Evolutionary conservation across 768 basidiomycete species (phyloP).

Genomic region (Amanita muscaria): DNA sequence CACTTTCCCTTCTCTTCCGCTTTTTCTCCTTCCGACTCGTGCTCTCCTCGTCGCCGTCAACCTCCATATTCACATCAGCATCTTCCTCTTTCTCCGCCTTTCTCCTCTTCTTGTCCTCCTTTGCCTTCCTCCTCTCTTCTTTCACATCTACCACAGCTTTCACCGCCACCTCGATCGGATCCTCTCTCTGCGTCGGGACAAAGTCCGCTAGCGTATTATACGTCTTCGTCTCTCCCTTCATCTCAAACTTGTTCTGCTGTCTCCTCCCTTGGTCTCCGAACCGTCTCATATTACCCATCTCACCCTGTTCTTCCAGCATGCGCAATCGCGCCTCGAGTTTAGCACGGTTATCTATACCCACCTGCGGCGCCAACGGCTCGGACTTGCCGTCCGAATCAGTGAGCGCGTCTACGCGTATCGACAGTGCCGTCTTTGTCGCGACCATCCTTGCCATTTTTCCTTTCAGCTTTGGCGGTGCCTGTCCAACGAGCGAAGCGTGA

Average conservation of each 20-base stretch:
- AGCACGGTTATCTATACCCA: slow-evolving; percentile 88
- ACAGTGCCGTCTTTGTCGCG: slow-evolving; percentile 94
- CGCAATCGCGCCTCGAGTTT: slow-evolving; percentile 94
- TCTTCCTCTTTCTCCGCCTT: slow-evolving; percentile 40
- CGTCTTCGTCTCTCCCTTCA: slow-evolving; percentile 65
- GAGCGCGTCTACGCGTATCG: slow-evolving; percentile 95
- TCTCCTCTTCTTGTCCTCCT: slow-evolving; percentile 72
- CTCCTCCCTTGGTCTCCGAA: slow-evolving; percentile 45
- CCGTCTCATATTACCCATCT: slow-evolving; percentile 62
- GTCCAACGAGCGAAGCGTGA: slow-evolving; percentile 94
- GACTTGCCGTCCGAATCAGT: slow-evolving; percentile 89
- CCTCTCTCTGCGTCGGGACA: slow-evolving; percentile 77
- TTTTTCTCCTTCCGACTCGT: slow-evolving; percentile 30
- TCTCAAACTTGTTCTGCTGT: slow-evolving; percentile 76
- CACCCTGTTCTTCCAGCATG: slow-evolving; percentile 76
- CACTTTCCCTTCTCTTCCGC: slow-evolving; percentile 50
- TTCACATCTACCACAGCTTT: slow-evolving; percentile 74
- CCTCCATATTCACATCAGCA: slow-evolving; percentile 31
- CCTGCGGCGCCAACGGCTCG: slow-evolving; percentile 67
- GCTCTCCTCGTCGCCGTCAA: slow-evolving; percentile 31
- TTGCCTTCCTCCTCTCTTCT: slow-evolving; percentile 76
- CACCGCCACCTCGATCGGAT: slow-evolving; percentile 67
- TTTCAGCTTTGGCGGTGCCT: slow-evolving; percentile 96
- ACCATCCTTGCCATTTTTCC: slow-evolving; percentile 99
- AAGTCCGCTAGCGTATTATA: slow-evolving; percentile 89